Evolutionary conservation across 495 filamentous ascomycete species (phyloP), one percentile per base, ranked within the genome.

Genomic region (Glonium stellatum): DNA sequence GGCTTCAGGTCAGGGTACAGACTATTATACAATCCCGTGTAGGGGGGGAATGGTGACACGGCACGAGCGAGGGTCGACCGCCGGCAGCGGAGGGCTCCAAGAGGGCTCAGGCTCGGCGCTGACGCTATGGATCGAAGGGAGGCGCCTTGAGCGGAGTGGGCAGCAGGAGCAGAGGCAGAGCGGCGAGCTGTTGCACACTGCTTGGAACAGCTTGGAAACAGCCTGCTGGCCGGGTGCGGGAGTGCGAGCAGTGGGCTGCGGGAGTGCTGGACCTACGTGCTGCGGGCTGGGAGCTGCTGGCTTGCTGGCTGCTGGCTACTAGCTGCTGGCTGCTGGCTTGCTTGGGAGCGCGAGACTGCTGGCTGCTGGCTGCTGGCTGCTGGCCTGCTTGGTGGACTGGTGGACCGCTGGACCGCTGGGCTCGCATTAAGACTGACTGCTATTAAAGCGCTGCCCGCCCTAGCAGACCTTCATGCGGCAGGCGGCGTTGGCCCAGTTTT

Each of bases 11-110:
- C 19, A 12, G 23, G 52, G 36, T 21, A 31, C 31, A 37, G 21
- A 27, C 18, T 55, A 54, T 36, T 15, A 2, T 11, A 37, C 13
- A 12, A 37, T 36, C n/a, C 31, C 31, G 34, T 55, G 31, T 31
- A 55, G 12, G 52, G 52, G 34, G 18, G 52, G 23, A 34, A 11
- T 55, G 52, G 52, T 55, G 36, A 55, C 52, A 55, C 52, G 52
- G 52, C 52, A 55, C 52, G 52, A 55, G 52, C 52, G 50, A 51
- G 48, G 21, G 48, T 51, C 48, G 11, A 23, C 48, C 48, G 48
- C 19, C 21, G 13, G 13, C 8, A 23, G 21, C 10, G 25, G 13
- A 31, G 48, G 23, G 48, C 48, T 27, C 21, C 48, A 25, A 8
- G 23, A 22, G 48, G 25, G 8, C 44, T 18, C 44, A 46, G 41